Percentiles rank a stretch among this genome's conserved stretches.
These are phyloP conservation scores for Calycina marina DNA, from an alignment of 2,329 filamentous ascomycete genomes.

Conservation along the genomic window DNA sequence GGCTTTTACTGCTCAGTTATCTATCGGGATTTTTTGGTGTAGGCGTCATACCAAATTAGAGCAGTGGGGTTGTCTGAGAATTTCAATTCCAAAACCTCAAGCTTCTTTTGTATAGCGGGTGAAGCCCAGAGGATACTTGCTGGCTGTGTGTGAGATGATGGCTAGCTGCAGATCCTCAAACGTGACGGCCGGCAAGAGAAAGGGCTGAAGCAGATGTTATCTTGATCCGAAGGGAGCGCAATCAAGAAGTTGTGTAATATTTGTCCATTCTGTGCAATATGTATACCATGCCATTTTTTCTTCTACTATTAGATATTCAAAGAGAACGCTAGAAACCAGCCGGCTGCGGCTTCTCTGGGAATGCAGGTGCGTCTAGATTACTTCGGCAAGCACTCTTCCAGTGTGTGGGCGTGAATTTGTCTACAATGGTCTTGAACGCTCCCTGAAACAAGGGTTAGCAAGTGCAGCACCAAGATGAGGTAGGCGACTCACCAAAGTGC, in stretches of 20 bases:
- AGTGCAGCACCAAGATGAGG: background rate
- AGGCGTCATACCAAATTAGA: too few species aligned
- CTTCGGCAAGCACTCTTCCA: slow-evolving; percentile 53
- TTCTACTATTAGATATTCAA: background rate
- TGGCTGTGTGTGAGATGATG: too few species aligned
- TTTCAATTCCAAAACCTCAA: too few species aligned
- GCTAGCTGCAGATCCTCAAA: too few species aligned
- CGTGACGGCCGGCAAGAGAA: too few species aligned
- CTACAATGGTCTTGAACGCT: slow-evolving; percentile 84
- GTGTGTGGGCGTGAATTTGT: slow-evolving; percentile 71
- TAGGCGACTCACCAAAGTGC: slow-evolving; percentile 59
- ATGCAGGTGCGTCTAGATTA: slow-evolving; percentile 33
- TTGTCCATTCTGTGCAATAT: background rate
- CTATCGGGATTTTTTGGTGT: too few species aligned
- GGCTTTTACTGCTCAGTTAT: too few species aligned
- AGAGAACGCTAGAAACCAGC: slow-evolving; percentile 18
- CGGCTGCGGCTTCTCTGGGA: slow-evolving; percentile 19
- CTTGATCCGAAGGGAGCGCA: background rate
- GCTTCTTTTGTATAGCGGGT: too few species aligned
- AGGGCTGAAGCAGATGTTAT: too few species aligned
- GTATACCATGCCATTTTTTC: background rate
- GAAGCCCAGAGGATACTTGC: too few species aligned
- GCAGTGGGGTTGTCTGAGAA: too few species aligned
- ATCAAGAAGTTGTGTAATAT: background rate
- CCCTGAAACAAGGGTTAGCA: slow-evolving; percentile 31